These are phyloP conservation scores for Porphyridium purpureum DNA, from an alignment of 23 red algal genomes.

Conservation along the genomic window DNA sequence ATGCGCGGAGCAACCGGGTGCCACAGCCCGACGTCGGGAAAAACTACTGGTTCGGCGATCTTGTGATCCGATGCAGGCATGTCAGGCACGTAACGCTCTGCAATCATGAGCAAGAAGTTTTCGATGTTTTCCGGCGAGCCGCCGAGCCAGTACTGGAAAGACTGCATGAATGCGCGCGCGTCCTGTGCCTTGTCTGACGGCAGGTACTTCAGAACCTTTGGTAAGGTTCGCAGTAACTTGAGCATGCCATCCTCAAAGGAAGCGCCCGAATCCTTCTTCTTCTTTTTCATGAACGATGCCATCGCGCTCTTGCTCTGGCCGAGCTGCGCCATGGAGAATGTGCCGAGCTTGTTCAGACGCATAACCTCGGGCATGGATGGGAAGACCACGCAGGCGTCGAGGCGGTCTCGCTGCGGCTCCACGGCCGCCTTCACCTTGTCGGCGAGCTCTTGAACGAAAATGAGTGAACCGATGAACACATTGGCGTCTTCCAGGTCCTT, in stretches of 20 bases:
- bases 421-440: slow-evolving; percentile 82
- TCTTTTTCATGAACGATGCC: slow-evolving; percentile 80
- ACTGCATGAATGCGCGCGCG: slow-evolving; percentile 90
- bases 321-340: slow-evolving; percentile 76
- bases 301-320: slow-evolving; percentile 63
- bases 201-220: slow-evolving; percentile 99
- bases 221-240: slow-evolving; percentile 77
- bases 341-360: slow-evolving; percentile 97
- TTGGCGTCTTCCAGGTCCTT: slow-evolving; percentile 67
- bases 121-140: slow-evolving; percentile 82
- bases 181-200: slow-evolving; percentile 98
- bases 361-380: slow-evolving; percentile 98
- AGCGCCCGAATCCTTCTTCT: slow-evolving; percentile 62
- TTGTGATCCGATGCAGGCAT: slow-evolving; percentile 8
- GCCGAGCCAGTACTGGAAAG: slow-evolving; percentile 99
- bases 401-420: slow-evolving; percentile 55
- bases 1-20: slow-evolving; percentile 86
- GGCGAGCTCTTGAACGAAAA: slow-evolving; percentile 98
- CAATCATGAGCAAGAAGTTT: slow-evolving; percentile 98
- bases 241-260: slow-evolving; percentile 95
- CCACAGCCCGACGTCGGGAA: slow-evolving; percentile 96
- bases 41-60: slow-evolving; percentile 61
- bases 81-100: slow-evolving; percentile 67
- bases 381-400: slow-evolving; percentile 98
- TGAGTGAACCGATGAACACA: slow-evolving; percentile 92